These are phyloP conservation scores for Podospora anserina DNA, from an alignment of 495 filamentous ascomycete genomes.

Conservation along the genomic window DNA sequence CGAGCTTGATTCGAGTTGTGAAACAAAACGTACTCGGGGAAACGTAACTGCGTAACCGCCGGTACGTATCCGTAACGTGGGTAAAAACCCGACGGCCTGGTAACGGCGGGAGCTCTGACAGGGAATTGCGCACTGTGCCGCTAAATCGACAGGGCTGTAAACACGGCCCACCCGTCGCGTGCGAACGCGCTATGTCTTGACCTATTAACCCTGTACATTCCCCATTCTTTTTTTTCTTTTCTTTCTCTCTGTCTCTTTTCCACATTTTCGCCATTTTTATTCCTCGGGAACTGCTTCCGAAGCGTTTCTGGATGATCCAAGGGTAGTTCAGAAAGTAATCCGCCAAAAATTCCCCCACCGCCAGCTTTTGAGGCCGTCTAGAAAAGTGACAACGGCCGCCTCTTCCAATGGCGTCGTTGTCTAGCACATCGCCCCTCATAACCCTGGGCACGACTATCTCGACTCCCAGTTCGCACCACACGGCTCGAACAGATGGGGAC, in stretches of 20 bases:
- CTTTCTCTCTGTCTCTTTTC: not conserved
- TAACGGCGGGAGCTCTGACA: not conserved
- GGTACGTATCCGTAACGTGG: not conserved
- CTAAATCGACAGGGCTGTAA: not conserved
- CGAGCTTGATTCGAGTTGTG: not conserved
- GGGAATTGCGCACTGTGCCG: not conserved
- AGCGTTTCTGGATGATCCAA: not conserved
- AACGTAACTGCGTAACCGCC: not conserved
- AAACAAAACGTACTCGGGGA: not conserved
- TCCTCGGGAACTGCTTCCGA: not conserved
- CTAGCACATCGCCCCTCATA: constrained; percentile 26
- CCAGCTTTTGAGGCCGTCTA: not conserved
- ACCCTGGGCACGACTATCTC: constrained; percentile 20
- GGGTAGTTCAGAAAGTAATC: not conserved
- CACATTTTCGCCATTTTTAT: not conserved
- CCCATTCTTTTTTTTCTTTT: not conserved
- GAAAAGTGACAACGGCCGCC: not conserved
- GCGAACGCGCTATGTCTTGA: not conserved
- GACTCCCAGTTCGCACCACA: constrained; percentile 13
- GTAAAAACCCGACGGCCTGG: not conserved
- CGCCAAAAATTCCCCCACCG: not conserved
- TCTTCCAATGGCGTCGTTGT: constrained; percentile 13
- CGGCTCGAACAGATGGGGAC: constrained; percentile 11
- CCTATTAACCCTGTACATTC: not conserved
- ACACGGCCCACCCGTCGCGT: not conserved